A percentile compares a stretch with the other conserved stretches of the same genome.
phyloP scores from a whole-genome alignment of 2,329 filamentous ascomycete genomes.

The Alternaria sp. region DNA sequence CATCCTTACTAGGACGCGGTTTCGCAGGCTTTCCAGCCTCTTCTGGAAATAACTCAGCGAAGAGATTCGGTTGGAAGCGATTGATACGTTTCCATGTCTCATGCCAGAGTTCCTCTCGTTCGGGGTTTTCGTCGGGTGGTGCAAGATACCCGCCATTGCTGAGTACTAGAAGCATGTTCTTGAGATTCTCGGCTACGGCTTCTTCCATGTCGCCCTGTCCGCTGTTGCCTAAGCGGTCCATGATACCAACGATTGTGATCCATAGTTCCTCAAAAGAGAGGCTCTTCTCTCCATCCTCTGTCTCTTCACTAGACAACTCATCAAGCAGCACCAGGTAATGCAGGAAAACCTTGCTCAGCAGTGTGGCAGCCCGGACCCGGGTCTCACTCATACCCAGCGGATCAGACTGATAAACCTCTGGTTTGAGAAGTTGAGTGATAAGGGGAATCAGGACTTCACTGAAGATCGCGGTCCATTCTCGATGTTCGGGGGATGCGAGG shows the following conservation, averaged over 20 bases:
- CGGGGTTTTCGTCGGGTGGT: conserved; percentile 65
- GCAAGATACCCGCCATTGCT: conserved; percentile 85
- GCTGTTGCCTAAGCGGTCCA: conserved; percentile 96
- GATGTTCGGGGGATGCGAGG: conserved; percentile 81
- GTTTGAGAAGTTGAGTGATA: conserved; percentile 85
- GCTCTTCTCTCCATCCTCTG: conserved; percentile 59
- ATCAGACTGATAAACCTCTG: conserved; percentile 92
- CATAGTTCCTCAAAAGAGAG: conserved; percentile 80
- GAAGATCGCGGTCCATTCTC: conserved; percentile 96
- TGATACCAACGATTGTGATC: conserved; percentile 89
- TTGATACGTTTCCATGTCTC: conserved; percentile 69
- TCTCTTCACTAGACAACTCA: conserved; percentile 64
- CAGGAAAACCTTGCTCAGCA: conserved; percentile 94
- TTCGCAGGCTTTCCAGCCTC: conserved; percentile 47
- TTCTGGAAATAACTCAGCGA: conserved; percentile 66
- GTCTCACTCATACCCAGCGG: conserved; percentile 95
- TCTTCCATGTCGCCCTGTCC: conserved; percentile 93
- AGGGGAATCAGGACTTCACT: conserved; percentile 92
- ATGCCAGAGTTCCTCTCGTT: conserved; percentile 65
- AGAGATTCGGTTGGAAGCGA: conserved; percentile 67
- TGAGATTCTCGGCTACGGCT: conserved; percentile 91
- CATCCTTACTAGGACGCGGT: conserved; percentile 30
- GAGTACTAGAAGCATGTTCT: conserved; percentile 97
- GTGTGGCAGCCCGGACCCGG: conserved; percentile 85
- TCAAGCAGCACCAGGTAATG: conserved; percentile 88